Conservation (phyloP, 306 rosid species). For the Hippophae tibetana region DNA sequence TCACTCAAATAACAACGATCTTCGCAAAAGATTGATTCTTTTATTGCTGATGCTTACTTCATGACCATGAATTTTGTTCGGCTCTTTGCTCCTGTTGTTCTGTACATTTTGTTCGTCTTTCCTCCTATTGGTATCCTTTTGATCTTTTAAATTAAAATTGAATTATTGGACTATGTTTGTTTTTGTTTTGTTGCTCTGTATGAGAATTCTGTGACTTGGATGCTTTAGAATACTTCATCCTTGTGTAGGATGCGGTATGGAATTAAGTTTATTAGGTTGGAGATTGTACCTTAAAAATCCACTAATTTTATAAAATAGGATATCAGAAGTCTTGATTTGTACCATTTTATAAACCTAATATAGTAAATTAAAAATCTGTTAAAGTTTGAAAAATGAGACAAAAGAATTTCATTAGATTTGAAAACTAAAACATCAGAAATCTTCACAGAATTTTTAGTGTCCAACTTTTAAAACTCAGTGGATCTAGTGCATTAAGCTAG, state of each 20-base stretch:
- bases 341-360: too few relatives aligned
- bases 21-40: slow-evolving; percentile 19
- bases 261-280: too few relatives aligned
- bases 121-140: slow-evolving; percentile 42
- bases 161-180: not conserved
- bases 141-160: not conserved
- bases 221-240: slow-evolving; percentile 3
- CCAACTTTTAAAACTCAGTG: too few relatives aligned
- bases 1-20: slow-evolving; percentile 20
- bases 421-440: too few relatives aligned
- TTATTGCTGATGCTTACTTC: slow-evolving; percentile 18
- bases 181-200: not conserved
- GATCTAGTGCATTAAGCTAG: too few relatives aligned
- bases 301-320: too few relatives aligned
- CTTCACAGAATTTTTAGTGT: too few relatives aligned
- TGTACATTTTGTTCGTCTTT: slow-evolving; percentile 39
- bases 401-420: too few relatives aligned
- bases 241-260: not conserved
- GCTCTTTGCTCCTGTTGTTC: slow-evolving; percentile 23
- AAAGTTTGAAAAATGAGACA: too few relatives aligned
- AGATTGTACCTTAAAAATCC: too few relatives aligned
- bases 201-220: slow-evolving; percentile 5
- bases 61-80: slow-evolving; percentile 27
- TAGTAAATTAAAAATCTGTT: too few relatives aligned
- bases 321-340: too few relatives aligned